Conservation (phyloP, 2,329 filamentous ascomycete species). For the Tolypocladium sp. region DNA sequence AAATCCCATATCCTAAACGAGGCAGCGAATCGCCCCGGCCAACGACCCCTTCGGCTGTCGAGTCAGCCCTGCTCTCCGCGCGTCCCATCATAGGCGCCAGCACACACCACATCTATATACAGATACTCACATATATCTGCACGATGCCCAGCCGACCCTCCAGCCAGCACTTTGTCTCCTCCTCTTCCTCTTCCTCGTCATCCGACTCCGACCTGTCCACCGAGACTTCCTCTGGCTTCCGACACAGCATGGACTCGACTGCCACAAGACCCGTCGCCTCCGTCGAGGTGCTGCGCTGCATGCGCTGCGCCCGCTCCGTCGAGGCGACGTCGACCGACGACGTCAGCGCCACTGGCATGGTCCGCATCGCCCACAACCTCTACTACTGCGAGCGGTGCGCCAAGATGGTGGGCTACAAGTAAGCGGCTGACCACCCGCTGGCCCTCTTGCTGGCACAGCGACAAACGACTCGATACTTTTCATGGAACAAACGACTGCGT, state of each 20-base stretch:
- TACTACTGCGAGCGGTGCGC: constrained; percentile 60
- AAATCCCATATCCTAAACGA: not conserved
- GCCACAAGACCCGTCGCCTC: constrained; percentile 35
- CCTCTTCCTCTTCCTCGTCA: constrained; percentile 18
- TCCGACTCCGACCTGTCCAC: constrained; percentile 33
- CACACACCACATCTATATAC: not conserved
- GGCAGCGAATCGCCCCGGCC: not conserved
- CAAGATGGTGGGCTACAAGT: constrained; percentile 54
- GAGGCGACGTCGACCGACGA: constrained; percentile 55
- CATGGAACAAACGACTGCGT: not conserved
- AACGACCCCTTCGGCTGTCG: not conserved
- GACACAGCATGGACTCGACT: constrained; percentile 40
- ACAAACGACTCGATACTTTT: not conserved
- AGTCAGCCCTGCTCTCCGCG: not conserved
- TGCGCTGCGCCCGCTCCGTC: constrained; percentile 50
- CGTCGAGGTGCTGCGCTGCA: constrained; percentile 53
- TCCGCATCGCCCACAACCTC: constrained; percentile 54
- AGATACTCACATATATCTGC: not conserved
- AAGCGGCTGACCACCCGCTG: constrained; percentile 16
- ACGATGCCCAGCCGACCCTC: constrained; percentile 7
- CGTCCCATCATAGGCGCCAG: not conserved
- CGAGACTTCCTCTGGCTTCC: constrained; percentile 19
- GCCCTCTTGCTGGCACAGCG: not conserved
- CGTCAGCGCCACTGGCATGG: constrained; percentile 49
- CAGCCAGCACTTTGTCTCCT: constrained; percentile 10